phyloP scores from a whole-genome alignment of 805 yeast genomes.

The Barnettozyma sucrosica region DNA sequence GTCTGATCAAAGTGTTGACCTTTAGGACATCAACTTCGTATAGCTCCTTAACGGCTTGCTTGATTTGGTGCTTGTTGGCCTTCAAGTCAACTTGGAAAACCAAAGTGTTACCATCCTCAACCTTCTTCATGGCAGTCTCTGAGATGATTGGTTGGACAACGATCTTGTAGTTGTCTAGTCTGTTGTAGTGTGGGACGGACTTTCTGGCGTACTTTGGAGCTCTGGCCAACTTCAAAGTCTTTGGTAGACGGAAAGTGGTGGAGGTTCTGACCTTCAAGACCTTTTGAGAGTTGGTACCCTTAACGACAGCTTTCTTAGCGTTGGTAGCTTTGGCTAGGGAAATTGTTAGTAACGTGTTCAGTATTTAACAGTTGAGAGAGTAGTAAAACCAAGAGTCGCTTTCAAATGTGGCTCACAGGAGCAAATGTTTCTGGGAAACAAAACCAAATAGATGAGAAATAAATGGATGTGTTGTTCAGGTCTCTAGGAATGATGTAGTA shows the following conservation, averaged over 20 bases:
- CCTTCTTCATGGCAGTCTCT: conserved; percentile 99
- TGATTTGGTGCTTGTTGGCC: conserved; percentile 98
- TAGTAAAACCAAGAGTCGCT: too few relatives aligned
- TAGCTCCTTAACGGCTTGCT: conserved; percentile 95
- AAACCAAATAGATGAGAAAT: too few relatives aligned
- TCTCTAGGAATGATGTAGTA: too few relatives aligned
- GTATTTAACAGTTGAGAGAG: not conserved
- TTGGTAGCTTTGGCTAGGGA: conserved; percentile 72
- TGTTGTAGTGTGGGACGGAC: conserved; percentile 95
- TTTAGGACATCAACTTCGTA: conserved; percentile 92
- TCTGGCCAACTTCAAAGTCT: conserved; percentile 92
- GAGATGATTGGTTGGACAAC: conserved; percentile 93
- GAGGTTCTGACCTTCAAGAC: conserved; percentile 89
- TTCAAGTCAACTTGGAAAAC: conserved; percentile 97
- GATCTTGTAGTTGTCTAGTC: conserved; percentile 93
- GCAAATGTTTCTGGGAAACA: too few relatives aligned
- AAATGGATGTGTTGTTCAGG: too few relatives aligned
- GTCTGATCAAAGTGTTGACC: conserved; percentile 96
- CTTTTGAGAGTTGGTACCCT: conserved; percentile 93
- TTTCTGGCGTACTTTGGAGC: conserved; percentile 92
- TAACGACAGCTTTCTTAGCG: conserved; percentile 98
- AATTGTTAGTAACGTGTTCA: conserved; percentile 14
- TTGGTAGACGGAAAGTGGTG: conserved; percentile 95
- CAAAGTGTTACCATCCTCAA: conserved; percentile 98
- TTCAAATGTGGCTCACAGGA: too few relatives aligned